phyloP scores from a whole-genome alignment of 2,329 filamentous ascomycete species.

The Immersiporthe knoxdaviesiana region DNA sequence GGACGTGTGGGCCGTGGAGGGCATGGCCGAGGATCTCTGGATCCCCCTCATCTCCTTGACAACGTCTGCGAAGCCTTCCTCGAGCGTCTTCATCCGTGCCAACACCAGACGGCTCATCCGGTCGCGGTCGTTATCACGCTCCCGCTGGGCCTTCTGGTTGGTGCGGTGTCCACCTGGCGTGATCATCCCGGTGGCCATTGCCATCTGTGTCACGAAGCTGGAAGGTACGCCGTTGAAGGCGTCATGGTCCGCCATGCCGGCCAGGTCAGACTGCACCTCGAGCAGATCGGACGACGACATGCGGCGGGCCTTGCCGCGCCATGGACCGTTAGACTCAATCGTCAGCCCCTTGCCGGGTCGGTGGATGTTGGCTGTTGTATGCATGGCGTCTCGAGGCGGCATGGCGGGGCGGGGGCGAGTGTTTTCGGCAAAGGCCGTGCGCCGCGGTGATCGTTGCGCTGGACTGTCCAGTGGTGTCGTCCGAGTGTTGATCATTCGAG shows the following conservation, averaged over 20 bases:
- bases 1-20: constrained; percentile 56
- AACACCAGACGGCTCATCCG: constrained; percentile 81
- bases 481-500: constrained; percentile 44
- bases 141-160: constrained; percentile 34
- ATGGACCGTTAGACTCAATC: constrained; percentile 50
- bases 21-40: constrained; percentile 49
- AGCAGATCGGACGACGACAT: constrained; percentile 71
- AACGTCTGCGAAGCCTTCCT: constrained; percentile 89
- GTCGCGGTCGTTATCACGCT: constrained; percentile 56
- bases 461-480: constrained; percentile 44
- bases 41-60: constrained; percentile 75
- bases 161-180: constrained; percentile 48
- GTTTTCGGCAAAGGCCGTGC: constrained; percentile 46
- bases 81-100: constrained; percentile 88
- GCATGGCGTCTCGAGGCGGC: constrained; percentile 54
- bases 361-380: constrained; percentile 54
- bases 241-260: constrained; percentile 61
- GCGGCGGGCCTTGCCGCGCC: constrained; percentile 43
- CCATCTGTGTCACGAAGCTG: constrained; percentile 82
- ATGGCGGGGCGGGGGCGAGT: constrained; percentile 61
- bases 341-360: constrained; percentile 55
- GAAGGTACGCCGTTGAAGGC: constrained; percentile 68
- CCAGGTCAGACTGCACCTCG: constrained; percentile 63
- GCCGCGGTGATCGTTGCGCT: constrained; percentile 53
- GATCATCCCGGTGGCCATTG: constrained; percentile 66